Conservation (phyloP, 202 grass and related monocot species). For the Zizania palustris region DNA sequence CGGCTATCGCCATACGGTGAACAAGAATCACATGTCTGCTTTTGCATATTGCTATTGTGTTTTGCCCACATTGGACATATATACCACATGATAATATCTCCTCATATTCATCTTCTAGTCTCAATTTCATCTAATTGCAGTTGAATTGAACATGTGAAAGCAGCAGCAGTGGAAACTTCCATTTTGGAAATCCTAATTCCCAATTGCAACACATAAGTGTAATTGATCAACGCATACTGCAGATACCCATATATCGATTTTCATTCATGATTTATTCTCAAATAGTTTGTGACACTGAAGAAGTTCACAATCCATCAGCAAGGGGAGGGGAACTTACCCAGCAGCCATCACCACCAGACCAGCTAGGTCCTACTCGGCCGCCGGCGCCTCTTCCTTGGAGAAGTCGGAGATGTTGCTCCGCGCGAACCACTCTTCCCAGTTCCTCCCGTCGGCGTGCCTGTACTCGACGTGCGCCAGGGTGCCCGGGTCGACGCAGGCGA, state of each 20-base stretch:
- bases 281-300: background rate
- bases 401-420: constrained; percentile 40
- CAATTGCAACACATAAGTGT: background rate
- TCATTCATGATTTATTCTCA: constrained; percentile 26
- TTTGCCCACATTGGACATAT: background rate
- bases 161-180: background rate
- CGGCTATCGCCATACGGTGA: background rate
- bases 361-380: background rate
- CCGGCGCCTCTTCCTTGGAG: background rate
- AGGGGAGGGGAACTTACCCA: background rate
- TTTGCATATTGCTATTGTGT: background rate
- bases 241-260: background rate
- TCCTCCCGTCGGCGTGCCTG: constrained; percentile 56
- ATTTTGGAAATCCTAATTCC: constrained; percentile 1
- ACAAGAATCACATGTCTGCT: background rate
- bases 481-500: constrained; percentile 65
- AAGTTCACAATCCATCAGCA: background rate
- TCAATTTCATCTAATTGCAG: background rate
- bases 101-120: background rate
- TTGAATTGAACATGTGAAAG: constrained; percentile 2
- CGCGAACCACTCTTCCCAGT: constrained; percentile 67
- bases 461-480: constrained; percentile 72
- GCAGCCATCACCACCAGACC: background rate
- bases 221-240: background rate
- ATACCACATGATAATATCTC: background rate